Evolutionary conservation across 257 asterid species (phyloP), one percentile per base, ranked within the genome.

Genomic region (Henckelia pumila): DNA sequence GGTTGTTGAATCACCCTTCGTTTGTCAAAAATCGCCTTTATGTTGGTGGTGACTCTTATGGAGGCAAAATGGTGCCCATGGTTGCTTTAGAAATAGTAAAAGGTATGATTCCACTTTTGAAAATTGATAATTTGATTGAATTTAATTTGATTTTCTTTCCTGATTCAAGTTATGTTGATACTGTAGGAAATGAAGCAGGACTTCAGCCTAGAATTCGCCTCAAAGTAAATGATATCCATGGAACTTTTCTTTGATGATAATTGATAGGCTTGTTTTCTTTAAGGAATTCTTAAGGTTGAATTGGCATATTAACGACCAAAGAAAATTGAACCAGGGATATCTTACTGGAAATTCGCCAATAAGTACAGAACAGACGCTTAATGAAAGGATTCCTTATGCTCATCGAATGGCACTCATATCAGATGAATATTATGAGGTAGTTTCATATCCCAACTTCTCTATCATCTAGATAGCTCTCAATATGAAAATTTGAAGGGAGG

Each of bases 21-120:
- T 87, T 82, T 61, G 24, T 49, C 8, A 61, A 77, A n/a, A 81
- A 83, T 64, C 83, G 68, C 5, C 33, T 87, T 0, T 85, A 71
- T 67, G 35, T 87, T 67, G 83, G 68, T 3, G 88, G 92, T 7
- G 89, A 85, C 56, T 87, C 95, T 19, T 83, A 87, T 21, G 88
- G 80, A 20, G 89, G 85, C 72, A 76, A 72, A 35, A 61, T 78
- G 25, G 74, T 56, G 25, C 85, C 89, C 13, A 61, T 82, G 77
- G 63, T 85, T 17, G 83, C 77, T n/a, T 67, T 59, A 2, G 77
- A 71, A 57, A 81, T 87, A 69, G 70, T 76, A 17, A 10, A 70
- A 78, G 95, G 92, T 81, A 25, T 30, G 8, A 9, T n/a, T 23
- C 16, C 13, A 1, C 26, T 13, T 68, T 1, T 25, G 25, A 40